A percentile compares a stretch with the other conserved stretches of the same genome.
phyloP scores from a whole-genome alignment of 2,329 filamentous ascomycete species.

The Aspergillus arachidicola region DNA sequence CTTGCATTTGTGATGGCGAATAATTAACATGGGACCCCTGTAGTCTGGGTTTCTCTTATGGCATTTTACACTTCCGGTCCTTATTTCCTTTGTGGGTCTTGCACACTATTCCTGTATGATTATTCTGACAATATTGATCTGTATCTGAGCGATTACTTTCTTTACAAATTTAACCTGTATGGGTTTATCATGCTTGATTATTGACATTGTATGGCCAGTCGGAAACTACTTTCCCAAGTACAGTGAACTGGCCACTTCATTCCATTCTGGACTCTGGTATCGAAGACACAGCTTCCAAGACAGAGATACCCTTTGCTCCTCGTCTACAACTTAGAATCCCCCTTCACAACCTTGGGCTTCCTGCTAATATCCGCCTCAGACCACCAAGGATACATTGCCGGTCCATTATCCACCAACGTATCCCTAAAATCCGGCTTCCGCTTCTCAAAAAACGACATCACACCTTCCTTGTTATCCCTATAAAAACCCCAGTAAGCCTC shows the following conservation, averaged over 20 bases:
- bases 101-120: conserved; percentile 4
- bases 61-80: not conserved
- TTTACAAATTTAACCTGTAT: not conserved
- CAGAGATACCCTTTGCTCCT: not conserved
- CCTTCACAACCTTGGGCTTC: conserved; percentile 22
- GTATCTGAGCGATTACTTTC: conserved; percentile 2
- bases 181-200: not conserved
- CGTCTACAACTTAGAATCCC: conserved; percentile 27
- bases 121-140: conserved; percentile 6
- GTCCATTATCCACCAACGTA: conserved; percentile 62
- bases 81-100: conserved; percentile 1
- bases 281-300: not conserved
- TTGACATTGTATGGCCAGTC: not conserved
- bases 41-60: not conserved
- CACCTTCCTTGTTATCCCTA: conserved; percentile 68
- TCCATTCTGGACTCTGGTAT: not conserved
- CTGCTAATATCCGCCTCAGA: conserved; percentile 52
- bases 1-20: conserved; percentile 2
- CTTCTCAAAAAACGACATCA: conserved; percentile 71
- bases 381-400: conserved; percentile 70
- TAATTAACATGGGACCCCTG: not conserved
- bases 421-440: conserved; percentile 63
- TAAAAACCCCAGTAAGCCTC: not conserved
- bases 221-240: not conserved
- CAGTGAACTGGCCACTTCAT: too few relatives aligned